phyloP scores from a whole-genome alignment of 1,284 basidiomycete genomes.

The Dichomitus squalens region DNA sequence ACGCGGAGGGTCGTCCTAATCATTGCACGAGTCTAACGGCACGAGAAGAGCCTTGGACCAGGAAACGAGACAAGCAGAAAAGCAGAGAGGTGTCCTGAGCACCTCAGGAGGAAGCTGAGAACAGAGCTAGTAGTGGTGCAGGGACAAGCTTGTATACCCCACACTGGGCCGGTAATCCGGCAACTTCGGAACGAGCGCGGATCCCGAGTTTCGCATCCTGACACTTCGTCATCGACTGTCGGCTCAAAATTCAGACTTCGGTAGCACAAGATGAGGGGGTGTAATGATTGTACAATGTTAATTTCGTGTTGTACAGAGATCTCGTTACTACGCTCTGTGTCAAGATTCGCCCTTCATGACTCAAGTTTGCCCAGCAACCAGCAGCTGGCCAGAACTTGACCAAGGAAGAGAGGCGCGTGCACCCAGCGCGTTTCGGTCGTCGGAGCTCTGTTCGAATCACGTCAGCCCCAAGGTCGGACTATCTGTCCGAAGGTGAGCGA shows the following conservation, averaged over 20 bases:
- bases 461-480: not conserved
- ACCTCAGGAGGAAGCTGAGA: not conserved
- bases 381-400: conserved; percentile 30
- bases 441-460: conserved; percentile 25
- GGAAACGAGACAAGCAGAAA: not conserved
- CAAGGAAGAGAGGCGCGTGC: conserved; percentile 32
- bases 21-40: conserved; percentile 5
- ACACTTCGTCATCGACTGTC: not conserved
- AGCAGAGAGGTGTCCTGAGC: not conserved
- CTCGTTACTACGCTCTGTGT: too few species aligned
- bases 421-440: conserved; percentile 34
- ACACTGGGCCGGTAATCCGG: conserved; percentile 5
- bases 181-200: conserved; percentile 17
- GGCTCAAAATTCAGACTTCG: not conserved
- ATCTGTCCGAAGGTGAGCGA: not conserved
- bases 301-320: too few species aligned
- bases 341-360: conserved; percentile 2
- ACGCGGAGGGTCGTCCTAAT: conserved; percentile 16
- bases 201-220: conserved; percentile 1
- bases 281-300: too few species aligned
- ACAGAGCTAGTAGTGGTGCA: not conserved
- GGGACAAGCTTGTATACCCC: not conserved
- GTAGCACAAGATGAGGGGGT: too few species aligned
- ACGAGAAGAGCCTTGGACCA: not conserved
- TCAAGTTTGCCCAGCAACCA: conserved; percentile 34